phyloP scores from a whole-genome alignment of 257 asterid species.

The Solanum neorickii region DNA sequence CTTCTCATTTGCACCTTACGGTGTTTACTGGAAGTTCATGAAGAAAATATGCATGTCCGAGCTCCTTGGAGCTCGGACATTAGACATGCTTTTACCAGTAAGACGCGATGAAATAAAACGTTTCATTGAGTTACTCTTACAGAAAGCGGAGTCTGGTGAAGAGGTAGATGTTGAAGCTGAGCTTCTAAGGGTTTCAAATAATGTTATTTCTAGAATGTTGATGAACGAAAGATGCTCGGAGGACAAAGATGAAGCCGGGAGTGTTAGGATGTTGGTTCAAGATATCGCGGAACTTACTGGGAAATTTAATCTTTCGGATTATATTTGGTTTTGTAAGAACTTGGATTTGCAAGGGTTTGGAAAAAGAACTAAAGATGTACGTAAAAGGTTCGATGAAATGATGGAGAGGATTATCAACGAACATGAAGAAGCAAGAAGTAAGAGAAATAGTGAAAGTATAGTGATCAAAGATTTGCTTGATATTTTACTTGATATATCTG shows the following conservation, averaged over 20 bases:
- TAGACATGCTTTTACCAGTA: slow-evolving; percentile 44
- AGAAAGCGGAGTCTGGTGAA: slow-evolving; percentile 15
- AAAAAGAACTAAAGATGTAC: slow-evolving; percentile 34
- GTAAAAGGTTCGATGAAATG: slow-evolving; percentile 43
- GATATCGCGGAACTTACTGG: slow-evolving; percentile 49
- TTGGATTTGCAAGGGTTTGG: slow-evolving; percentile 60
- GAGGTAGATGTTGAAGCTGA: slow-evolving; percentile 44
- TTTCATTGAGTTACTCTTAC: slow-evolving; percentile 11
- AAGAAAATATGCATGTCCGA: slow-evolving; percentile 71
- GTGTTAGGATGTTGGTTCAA: slow-evolving; percentile 33
- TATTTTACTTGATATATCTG: slow-evolving; percentile 52
- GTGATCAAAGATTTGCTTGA: slow-evolving; percentile 43
- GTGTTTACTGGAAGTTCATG: slow-evolving; percentile 65
- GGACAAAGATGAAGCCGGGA: slow-evolving; percentile 36
- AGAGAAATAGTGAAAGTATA: background rate
- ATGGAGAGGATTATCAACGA: slow-evolving; percentile 54
- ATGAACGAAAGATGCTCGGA: slow-evolving; percentile 54
- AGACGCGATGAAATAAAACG: slow-evolving; percentile 31
- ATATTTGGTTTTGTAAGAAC: slow-evolving; percentile 54
- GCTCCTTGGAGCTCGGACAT: slow-evolving; percentile 51
- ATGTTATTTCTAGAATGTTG: slow-evolving; percentile 53
- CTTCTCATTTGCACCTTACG: slow-evolving; percentile 66
- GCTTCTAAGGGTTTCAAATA: slow-evolving; percentile 39
- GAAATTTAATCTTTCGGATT: slow-evolving; percentile 50
- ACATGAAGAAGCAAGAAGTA: slow-evolving; percentile 28